Base-by-base conservation (phyloP, 108 stramenopile species). In the Skeletonema costatum region DNA sequence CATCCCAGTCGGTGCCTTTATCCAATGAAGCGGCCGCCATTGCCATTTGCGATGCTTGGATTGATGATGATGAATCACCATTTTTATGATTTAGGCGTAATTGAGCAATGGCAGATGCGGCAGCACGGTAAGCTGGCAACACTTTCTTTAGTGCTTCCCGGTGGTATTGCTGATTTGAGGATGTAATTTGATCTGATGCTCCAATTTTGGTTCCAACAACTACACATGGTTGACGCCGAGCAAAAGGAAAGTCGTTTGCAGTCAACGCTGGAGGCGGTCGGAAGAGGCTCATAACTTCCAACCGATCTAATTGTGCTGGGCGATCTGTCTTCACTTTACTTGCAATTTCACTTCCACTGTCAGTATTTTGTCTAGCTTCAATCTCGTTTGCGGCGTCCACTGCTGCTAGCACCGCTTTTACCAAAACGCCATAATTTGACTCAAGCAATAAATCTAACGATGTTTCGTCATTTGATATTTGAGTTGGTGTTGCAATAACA, bases 111-210 rank as follows among this genome's bases (percentile, higher is more conserved):
- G 82, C 82, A 41, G 72, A 74, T 13, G 82, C 82, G 16, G 82
- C 82, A 70, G 82, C 82, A 53, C 76, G 71, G 56, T 77, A 83
- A 11, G 82, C 73, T 21, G 82, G 82, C 0, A 83, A 61, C 16
- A 74, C 38, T 1, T 44, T 56, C 25, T 77, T 32, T 21, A 83
- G 66, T 2, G 76, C 76, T 60, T 73, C 29, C 8, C 39, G 29
- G 38, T 82, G 75, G 53, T 76, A 59, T n/a, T 39, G 29, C 12
- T 59, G 41, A 64, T 73, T 73, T 2, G 38, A 19, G 25, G 19
- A 6, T 38, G 44, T 46, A 1, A 21, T 36, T 4, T 39, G 31
- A 30, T 58, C 46, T 48, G 38, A 36, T 56, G 46, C 10, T 53
- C 67, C 65, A 29, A 77, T 70, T 74, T 83, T 83, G 1, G 82